Base-by-base conservation (phyloP, 257 asterid species). In the Rhazya stricta region DNA sequence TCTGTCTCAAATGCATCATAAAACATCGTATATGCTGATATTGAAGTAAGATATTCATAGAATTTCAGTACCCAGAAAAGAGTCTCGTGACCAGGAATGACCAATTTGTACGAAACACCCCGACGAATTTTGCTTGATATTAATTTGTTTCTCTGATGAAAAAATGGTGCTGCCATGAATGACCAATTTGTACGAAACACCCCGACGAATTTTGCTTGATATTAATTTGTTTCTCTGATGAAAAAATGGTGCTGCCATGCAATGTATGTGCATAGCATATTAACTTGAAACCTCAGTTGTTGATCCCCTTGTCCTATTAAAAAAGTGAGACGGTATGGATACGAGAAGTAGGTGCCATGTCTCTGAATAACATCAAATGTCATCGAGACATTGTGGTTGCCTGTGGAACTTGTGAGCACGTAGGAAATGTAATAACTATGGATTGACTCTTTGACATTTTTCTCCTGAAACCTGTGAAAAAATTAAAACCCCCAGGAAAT, bases 371-470 rank as follows among this genome's bases (percentile, higher is more conserved):
- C 76, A 41, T 41, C 43, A 39, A 18, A 34, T 32, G 69, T 62
- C 56, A 73, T 36, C 42, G 39, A n/a, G 76, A 72, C n/a, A 56
- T 56, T 41, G 27, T 39, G 57, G 69, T 63, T 54, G 30, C 13
- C 62, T 5, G 9, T 34, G 65, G 23, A 71, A 51, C 50, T 10
- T 51, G 65, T 21, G 34, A 71, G 65, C 65, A 71, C 75, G 75
- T 71, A 21, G 65, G 6, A 11, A 54, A 1, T 53, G 54, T 1
- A 48, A 0, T 21, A 51, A 19, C 6, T 54, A 6, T 6, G 62
- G 62, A 21, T 54, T 21, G 62, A 0, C 62, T 7, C 62, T 54
- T 54, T 54, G 62, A 18, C 15, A 13, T 30, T 32, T 15, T 30
- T 42, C 39, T 62, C 69, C 43, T 62, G 34, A 62, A 62, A 15